Percentiles rank a stretch among this genome's conserved stretches.
phyloP scores from a whole-genome alignment of 148 eudicot species.

The Spergularia marina region DNA sequence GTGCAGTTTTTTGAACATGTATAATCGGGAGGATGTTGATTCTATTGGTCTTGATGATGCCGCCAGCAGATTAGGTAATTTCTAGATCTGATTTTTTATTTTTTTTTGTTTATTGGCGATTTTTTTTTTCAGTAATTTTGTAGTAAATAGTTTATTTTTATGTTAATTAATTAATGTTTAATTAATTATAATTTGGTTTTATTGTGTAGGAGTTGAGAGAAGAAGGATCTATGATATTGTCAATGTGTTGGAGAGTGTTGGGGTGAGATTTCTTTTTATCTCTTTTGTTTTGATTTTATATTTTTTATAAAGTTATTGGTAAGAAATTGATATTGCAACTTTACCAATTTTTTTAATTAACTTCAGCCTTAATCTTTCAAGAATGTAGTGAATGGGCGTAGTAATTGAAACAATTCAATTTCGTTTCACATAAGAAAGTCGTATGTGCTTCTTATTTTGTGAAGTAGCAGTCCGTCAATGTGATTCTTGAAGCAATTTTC shows the following conservation, averaged over 20 bases:
- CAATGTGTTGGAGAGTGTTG: slow-evolving; percentile 90
- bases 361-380: too few relatives aligned
- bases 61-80: slow-evolving; percentile 61
- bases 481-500: too few relatives aligned
- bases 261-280: slow-evolving; percentile 46
- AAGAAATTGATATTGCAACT: neutral
- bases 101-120: neutral
- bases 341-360: neutral
- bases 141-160: neutral
- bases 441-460: too few relatives aligned
- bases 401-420: too few relatives aligned
- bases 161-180: neutral
- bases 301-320: too few relatives aligned
- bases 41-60: slow-evolving; percentile 92
- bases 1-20: slow-evolving; percentile 82
- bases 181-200: neutral
- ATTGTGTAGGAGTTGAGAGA: slow-evolving; percentile 79
- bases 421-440: too few relatives aligned
- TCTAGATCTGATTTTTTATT: slow-evolving; percentile 20
- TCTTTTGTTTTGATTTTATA: neutral
- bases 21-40: slow-evolving; percentile 76
- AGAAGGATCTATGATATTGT: slow-evolving; percentile 98
- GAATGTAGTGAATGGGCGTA: too few relatives aligned
- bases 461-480: too few relatives aligned
- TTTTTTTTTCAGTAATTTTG: neutral